phyloP scores from a whole-genome alignment of 805 yeast species.

The Saccharomyces paradoxus region DNA sequence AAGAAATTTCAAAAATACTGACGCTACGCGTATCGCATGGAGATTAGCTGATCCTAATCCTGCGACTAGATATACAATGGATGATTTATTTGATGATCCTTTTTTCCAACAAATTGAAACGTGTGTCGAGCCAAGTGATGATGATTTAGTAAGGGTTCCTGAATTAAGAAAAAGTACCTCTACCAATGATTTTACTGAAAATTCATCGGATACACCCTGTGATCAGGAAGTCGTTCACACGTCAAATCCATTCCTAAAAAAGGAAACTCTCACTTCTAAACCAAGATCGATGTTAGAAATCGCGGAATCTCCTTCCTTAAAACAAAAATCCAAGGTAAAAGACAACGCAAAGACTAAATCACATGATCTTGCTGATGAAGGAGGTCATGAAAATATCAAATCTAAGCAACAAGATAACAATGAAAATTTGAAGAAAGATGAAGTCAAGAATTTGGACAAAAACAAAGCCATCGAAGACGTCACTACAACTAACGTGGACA shows the following conservation, averaged over 20 bases:
- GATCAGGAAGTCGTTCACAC: constrained; percentile 5
- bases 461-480: neutral
- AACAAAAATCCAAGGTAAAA: neutral
- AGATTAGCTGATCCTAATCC: constrained; percentile 60
- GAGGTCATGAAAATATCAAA: neutral
- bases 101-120: constrained; percentile 55
- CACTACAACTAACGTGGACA: neutral
- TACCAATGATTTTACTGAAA: constrained; percentile 7
- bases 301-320: constrained; percentile 11
- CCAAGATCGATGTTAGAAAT: constrained; percentile 24
- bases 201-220: neutral
- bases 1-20: constrained; percentile 47
- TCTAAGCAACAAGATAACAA: neutral
- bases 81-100: constrained; percentile 50
- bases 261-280: constrained; percentile 5
- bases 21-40: constrained; percentile 68
- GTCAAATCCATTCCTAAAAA: constrained; percentile 8
- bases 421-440: constrained; percentile 4
- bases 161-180: constrained; percentile 19
- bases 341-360: neutral
- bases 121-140: constrained; percentile 35
- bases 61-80: constrained; percentile 44
- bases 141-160: constrained; percentile 17
- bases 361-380: neutral
- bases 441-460: constrained; percentile 1